Conservation (phyloP, 371 early-diverging fungal genomes). For the Rhizopus stolonifer region DNA sequence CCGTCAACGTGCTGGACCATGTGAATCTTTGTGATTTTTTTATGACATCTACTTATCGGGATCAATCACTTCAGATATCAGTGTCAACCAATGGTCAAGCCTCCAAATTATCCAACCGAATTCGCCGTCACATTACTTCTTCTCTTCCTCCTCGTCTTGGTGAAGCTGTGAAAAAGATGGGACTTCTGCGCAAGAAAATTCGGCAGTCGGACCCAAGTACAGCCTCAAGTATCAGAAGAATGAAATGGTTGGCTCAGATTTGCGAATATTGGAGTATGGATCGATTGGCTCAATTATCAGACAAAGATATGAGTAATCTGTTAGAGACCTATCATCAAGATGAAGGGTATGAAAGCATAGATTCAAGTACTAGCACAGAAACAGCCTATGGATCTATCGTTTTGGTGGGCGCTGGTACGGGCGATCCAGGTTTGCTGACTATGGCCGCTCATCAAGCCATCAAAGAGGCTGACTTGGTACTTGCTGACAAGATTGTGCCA, state of each 20-base stretch:
- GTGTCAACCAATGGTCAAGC: conserved; percentile 83
- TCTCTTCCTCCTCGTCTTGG: conserved; percentile 60
- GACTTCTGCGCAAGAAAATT: conserved; percentile 56
- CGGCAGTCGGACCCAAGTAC: conserved; percentile 55
- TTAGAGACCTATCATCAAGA: conserved; percentile 68
- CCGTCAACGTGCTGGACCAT: conserved; percentile 79
- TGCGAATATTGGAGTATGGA: conserved; percentile 77
- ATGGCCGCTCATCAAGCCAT: conserved; percentile 71
- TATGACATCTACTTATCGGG: conserved; percentile 76
- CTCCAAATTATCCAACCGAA: conserved; percentile 69
- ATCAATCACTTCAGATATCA: conserved; percentile 72
- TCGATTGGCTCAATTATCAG: conserved; percentile 54
- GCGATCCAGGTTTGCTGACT: conserved; percentile 82
- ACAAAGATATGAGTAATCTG: conserved; percentile 60
- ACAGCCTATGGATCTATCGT: conserved; percentile 35
- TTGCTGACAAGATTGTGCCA: conserved; percentile 84
- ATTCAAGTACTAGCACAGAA: conserved; percentile 5
- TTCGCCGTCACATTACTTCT: conserved; percentile 59
- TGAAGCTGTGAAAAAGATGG: conserved; percentile 65
- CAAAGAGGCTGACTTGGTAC: conserved; percentile 72
- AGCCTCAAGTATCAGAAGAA: conserved; percentile 55
- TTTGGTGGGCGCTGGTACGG: conserved; percentile 90
- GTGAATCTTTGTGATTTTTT: conserved; percentile 79
- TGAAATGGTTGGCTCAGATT: conserved; percentile 74
- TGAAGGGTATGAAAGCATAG: conserved; percentile 52